These are phyloP conservation scores for Coniophora puteana DNA, from an alignment of 1,284 basidiomycete species.

Conservation along the genomic window DNA sequence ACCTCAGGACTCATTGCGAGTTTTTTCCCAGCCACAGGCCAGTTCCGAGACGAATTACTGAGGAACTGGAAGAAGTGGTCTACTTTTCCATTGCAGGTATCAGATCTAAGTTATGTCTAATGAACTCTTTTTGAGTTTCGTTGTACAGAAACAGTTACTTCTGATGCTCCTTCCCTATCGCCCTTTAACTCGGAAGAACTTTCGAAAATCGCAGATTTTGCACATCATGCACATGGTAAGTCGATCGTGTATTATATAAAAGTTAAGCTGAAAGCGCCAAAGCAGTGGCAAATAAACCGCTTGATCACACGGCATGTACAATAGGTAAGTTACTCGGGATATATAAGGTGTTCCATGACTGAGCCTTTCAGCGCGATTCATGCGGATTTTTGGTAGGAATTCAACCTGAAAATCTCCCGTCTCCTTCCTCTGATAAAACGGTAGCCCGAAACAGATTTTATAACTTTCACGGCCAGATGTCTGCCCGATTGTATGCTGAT, in stretches of 20 bases:
- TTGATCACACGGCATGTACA: background rate
- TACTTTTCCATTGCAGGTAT: too few species aligned
- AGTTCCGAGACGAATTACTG: too few species aligned
- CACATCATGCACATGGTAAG: background rate
- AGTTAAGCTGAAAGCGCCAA: background rate
- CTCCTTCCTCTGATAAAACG: too few species aligned
- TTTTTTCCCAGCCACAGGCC: too few species aligned
- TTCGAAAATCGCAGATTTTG: background rate
- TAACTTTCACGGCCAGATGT: conserved; percentile 31
- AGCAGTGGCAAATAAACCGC: background rate
- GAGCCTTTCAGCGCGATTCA: background rate
- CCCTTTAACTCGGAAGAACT: background rate
- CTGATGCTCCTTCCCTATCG: conserved; percentile 39
- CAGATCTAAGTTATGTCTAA: conserved; percentile 37
- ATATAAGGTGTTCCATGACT: too few species aligned
- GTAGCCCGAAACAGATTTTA: conserved; percentile 15
- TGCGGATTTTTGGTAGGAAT: background rate
- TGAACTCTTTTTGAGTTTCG: background rate
- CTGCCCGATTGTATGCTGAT: conserved; percentile 28
- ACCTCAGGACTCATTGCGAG: too few species aligned
- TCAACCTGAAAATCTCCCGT: too few species aligned
- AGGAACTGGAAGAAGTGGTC: too few species aligned
- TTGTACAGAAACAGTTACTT: conserved; percentile 37
- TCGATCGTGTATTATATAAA: background rate
- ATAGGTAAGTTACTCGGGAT: background rate